Conservation (phyloP, 1,284 basidiomycete species). For the Irpex lacteus region DNA sequence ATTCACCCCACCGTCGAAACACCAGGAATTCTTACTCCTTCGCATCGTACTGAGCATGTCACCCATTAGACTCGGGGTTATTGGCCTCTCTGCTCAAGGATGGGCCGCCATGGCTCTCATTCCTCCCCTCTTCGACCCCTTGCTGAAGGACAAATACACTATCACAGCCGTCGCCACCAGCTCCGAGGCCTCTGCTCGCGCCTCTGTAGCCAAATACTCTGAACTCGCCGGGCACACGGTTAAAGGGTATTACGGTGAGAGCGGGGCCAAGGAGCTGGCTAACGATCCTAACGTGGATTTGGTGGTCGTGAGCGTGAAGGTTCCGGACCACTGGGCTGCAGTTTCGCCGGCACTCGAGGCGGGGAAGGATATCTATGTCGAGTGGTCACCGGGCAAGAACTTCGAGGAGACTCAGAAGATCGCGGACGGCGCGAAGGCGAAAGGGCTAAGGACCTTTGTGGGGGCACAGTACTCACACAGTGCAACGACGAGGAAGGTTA, state of each 20-base stretch:
- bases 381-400: constrained; percentile 35
- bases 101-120: constrained; percentile 29
- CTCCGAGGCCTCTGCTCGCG: constrained; percentile 24
- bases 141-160: constrained; percentile 17
- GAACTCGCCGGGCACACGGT: constrained; percentile 17
- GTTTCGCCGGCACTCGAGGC: constrained; percentile 29
- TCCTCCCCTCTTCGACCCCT: constrained; percentile 20
- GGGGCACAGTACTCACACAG: constrained; percentile 31
- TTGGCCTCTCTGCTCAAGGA: constrained; percentile 32
- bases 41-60: not conserved
- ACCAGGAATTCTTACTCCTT: too few relatives aligned
- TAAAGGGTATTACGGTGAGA: constrained; percentile 27
- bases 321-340: constrained; percentile 25
- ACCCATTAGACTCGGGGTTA: constrained; percentile 27
- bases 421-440: constrained; percentile 26
- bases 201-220: constrained; percentile 24
- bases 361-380: constrained; percentile 35
- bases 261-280: constrained; percentile 21
- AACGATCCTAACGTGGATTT: constrained; percentile 32
- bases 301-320: constrained; percentile 31
- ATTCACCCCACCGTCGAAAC: too few relatives aligned
- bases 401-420: constrained; percentile 28
- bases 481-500: constrained; percentile 26
- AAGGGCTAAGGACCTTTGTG: constrained; percentile 29
- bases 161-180: constrained; percentile 29